Percentiles rank a stretch among this genome's conserved stretches.
phyloP scores from a whole-genome alignment of 805 yeast species.

The Wickerhamiella domercqiae region DNA sequence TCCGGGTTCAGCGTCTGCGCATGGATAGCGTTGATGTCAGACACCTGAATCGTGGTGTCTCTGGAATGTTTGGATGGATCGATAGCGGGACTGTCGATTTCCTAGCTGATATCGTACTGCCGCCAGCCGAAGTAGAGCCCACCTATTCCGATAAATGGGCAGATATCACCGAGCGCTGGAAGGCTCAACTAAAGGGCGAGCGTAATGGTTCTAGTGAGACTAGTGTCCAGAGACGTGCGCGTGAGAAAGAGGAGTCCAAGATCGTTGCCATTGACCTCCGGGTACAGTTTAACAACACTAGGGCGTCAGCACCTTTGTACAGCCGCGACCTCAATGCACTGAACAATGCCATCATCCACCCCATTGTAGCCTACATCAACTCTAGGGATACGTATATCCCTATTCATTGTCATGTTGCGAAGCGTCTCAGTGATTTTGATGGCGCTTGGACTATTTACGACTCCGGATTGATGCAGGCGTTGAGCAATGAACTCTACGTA shows the following conservation, averaged over 20 bases:
- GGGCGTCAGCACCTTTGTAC: conserved; percentile 79
- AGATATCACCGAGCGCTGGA: conserved; percentile 30
- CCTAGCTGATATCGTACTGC: conserved; percentile 73
- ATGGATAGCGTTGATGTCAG: conserved; percentile 77
- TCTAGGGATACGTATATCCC: conserved; percentile 82
- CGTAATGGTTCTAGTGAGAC: conserved; percentile 17
- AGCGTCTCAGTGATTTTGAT: conserved; percentile 67
- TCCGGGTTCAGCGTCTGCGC: conserved; percentile 48
- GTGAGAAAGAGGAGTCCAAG: conserved; percentile 28
- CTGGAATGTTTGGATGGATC: conserved; percentile 97
- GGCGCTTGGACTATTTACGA: conserved; percentile 97
- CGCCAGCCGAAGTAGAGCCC: conserved; percentile 45
- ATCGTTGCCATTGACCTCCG: conserved; percentile 67
- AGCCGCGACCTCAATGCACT: conserved; percentile 79
- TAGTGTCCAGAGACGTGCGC: conserved; percentile 18
- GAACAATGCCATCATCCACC: conserved; percentile 81
- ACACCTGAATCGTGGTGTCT: conserved; percentile 73
- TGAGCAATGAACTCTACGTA: conserved; percentile 77
- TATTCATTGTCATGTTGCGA: conserved; percentile 65
- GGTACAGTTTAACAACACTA: conserved; percentile 65
- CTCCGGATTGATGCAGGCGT: conserved; percentile 76
- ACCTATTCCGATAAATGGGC: conserved; percentile 25
- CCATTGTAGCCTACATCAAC: conserved; percentile 90
- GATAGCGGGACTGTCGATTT: conserved; percentile 82
- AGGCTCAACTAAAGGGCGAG: conserved; percentile 15